Base-by-base conservation (phyloP, 768 basidiomycete genomes). In the Lentinula detonsa region DNA sequence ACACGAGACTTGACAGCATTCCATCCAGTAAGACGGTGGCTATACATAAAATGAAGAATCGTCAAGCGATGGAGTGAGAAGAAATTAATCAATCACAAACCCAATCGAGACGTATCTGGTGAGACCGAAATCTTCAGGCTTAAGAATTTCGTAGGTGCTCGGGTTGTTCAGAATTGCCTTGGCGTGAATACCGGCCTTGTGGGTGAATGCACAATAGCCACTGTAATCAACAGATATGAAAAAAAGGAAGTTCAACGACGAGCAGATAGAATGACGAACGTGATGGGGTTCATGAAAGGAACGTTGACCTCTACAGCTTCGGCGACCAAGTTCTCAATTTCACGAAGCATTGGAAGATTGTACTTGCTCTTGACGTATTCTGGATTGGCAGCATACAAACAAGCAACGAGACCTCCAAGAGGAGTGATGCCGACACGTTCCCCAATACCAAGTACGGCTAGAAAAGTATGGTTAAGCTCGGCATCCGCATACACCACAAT, bases 351-450 rank as follows among this genome's bases (percentile, higher is more conserved):
- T 62, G 85, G 76, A 48, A 98, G 86, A 76, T 98, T 97, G 82
- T 98, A 99, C 88, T 99, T 99, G 85, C 84, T 75, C 84, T 98
- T 98, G 87, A 98, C 96, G 73, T 98, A 98, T 71, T 98, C 97
- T 28, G 96, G 96, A 78, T 98, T 88, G 70, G 93, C 94, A 62
- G 94, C 93, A 71, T 96, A 95, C 69, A 99, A 85, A 75, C 97
- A 95, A 21, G 97, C 96, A 60, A 99, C 85, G 62, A 99, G 86
- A 57, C 96, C 97, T 53, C 97, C 97, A 11, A 98, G 88, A 66
- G 97, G 93, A 31, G 97, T 98, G 74, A 99, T 99, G 63, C 97
- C 97, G 65, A 98, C 97, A 69, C 97, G 90, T 76, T 99, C 97
- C 66, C 97, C 97, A 63, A 98, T 98, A 71, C 97, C 97, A 62